Conservation (phyloP, 306 rosid genomes). For the Castanea crenata region DNA sequence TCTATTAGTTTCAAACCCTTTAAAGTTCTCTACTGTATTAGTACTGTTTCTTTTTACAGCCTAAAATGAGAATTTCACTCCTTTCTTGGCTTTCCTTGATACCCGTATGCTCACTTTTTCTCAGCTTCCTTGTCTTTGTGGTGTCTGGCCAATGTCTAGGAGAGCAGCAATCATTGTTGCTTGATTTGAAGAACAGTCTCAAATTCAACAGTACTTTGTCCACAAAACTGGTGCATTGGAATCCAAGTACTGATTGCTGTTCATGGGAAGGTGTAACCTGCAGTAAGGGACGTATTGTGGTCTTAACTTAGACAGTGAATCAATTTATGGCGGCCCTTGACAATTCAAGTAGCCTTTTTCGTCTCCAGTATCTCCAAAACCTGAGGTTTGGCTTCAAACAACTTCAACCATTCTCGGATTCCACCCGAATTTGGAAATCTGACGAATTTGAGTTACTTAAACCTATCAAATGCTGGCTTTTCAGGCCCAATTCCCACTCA, state of each 20-base stretch:
- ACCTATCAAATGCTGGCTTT: constrained; percentile 38
- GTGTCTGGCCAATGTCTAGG: constrained; percentile 35
- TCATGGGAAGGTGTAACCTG: constrained; percentile 52
- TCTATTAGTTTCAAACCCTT: no score
- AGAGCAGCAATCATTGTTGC: constrained; percentile 40
- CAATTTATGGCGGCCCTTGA: constrained; percentile 26
- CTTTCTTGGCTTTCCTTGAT: constrained; percentile 28
- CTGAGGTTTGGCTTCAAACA: constrained; percentile 31
- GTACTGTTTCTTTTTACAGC: not conserved
- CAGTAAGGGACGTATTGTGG: constrained; percentile 21
- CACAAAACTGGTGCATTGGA: constrained; percentile 36
- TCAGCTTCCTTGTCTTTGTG: not conserved
- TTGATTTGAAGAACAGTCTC: constrained; percentile 42
- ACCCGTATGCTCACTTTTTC: not conserved
- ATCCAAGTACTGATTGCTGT: constrained; percentile 29
- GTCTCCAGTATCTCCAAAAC: constrained; percentile 24
- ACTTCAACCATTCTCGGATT: not conserved
- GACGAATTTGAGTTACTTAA: constrained; percentile 21
- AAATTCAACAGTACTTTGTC: not conserved
- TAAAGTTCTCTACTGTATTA: no score
- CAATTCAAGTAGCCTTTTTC: constrained; percentile 28
- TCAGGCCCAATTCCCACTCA: constrained; percentile 36
- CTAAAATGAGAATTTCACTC: constrained; percentile 30
- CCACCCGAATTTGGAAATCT: constrained; percentile 38
- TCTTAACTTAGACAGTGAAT: constrained; percentile 35